Conservation (phyloP, 257 asterid genomes). For the Fraxinus excelsior region DNA sequence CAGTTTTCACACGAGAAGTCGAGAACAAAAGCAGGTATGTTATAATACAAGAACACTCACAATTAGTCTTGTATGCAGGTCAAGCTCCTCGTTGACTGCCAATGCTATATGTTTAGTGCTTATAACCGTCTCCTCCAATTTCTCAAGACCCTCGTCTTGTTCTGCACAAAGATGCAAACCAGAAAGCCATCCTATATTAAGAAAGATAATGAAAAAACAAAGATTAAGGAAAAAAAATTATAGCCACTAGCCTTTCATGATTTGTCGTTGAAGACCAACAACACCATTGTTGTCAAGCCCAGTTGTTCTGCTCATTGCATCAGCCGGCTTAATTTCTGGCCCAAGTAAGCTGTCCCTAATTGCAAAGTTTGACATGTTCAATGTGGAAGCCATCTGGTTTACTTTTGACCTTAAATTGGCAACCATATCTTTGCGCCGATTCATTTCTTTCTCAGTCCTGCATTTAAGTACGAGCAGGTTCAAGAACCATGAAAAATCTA, state of each 20-base stretch:
- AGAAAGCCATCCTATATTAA: neutral
- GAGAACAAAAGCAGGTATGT: slow-evolving; percentile 3
- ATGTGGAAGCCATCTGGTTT: slow-evolving; percentile 76
- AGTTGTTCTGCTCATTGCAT: slow-evolving; percentile 75
- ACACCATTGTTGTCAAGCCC: slow-evolving; percentile 86
- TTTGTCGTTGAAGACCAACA: slow-evolving; percentile 90
- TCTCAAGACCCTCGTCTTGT: slow-evolving; percentile 94
- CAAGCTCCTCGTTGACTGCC: slow-evolving; percentile 96
- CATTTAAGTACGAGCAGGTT: slow-evolving; percentile 21
- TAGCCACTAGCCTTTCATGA: slow-evolving; percentile 78
- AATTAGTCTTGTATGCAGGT: slow-evolving; percentile 81
- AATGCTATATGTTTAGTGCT: slow-evolving; percentile 96
- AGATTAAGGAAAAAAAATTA: neutral
- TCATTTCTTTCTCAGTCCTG: slow-evolving; percentile 91
- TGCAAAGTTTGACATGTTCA: slow-evolving; percentile 89
- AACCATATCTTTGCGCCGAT: slow-evolving; percentile 85
- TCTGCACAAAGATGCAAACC: slow-evolving; percentile 42
- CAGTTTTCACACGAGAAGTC: neutral
- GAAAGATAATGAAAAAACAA: slow-evolving; percentile 3
- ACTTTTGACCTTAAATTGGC: slow-evolving; percentile 69
- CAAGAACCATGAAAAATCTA: slow-evolving; percentile 11
- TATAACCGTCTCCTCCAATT: slow-evolving; percentile 81
- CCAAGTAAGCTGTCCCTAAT: slow-evolving; percentile 93
- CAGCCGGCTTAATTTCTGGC: slow-evolving; percentile 84
- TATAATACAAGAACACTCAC: slow-evolving; percentile 48